Evolutionary conservation across 2,329 filamentous ascomycete genomes (phyloP), one percentile per base, ranked within the genome.

Genomic region (Truncatella angustata): DNA sequence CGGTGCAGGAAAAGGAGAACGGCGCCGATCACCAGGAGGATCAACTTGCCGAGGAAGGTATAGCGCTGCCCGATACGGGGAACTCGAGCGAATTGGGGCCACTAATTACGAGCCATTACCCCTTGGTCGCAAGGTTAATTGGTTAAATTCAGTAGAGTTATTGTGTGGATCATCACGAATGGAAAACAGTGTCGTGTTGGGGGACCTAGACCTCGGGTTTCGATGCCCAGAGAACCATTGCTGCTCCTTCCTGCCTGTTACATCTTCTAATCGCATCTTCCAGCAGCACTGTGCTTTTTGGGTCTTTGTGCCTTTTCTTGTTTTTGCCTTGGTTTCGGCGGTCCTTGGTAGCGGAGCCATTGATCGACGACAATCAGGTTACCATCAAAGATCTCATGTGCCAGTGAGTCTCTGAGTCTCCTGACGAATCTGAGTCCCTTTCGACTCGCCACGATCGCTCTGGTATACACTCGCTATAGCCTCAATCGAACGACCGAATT

Each of bases 101-200:
- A 23, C 26, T 46, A 46, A 35, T 46, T 34, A 46, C 43, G 43
- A 46, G 43, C 18, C 34, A 18, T 32, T 34, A 16, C 6, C 30
- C 43, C 43, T 24, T 46, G 23, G 30, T 21, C 32, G 26, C 43
- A 46, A 46, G 43, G 43, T 46, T 46, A 46, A 46, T 11, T 34
- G 43, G 43, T 46, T 46, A 46, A 46, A 20, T 34, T 16, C 43
- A 28, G 43, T 46, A 46, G 30, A 43, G 40, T 43, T 43, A 43
- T 32, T 32, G 28, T 32, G 28, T 32, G 28, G 28, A 32, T 32
- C 12, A 12, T 12, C 28, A 28, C 28, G 40, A 23, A 23, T 43
- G 40, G 40, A 43, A 14, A 26, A 21, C 21, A 23, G 14, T 43
- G 40, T 43, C 40, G 21, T 24, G 40, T 43, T n/a, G n/a, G n/a